phyloP scores from a whole-genome alignment of 352 stramenopile species.

The Phytophthora chlamydospora region DNA sequence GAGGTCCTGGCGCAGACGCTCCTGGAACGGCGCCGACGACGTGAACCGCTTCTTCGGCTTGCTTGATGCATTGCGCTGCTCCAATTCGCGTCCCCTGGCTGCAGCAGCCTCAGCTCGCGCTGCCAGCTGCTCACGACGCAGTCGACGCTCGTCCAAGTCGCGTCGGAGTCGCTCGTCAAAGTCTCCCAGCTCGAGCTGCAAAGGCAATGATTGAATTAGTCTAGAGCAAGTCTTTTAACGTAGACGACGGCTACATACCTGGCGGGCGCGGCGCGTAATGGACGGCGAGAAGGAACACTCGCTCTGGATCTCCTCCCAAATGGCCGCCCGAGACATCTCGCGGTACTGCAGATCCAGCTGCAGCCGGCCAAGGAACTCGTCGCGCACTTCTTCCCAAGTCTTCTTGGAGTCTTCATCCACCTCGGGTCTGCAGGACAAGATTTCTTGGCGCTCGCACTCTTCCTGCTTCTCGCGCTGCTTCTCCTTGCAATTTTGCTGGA shows the following conservation, averaged over 20 bases:
- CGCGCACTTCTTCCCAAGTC: slow-evolving; percentile 59
- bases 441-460: slow-evolving; percentile 18
- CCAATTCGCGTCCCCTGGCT: slow-evolving; percentile 14
- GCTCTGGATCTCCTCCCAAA: slow-evolving; percentile 56
- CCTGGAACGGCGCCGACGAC: slow-evolving; percentile 40
- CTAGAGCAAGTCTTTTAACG: background rate
- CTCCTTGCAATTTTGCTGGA: slow-evolving; percentile 28
- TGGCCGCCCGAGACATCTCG: slow-evolving; percentile 47
- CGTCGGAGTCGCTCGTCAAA: slow-evolving; percentile 68
- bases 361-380: slow-evolving; percentile 70
- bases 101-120: slow-evolving; percentile 21
- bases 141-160: slow-evolving; percentile 53
- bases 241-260: slow-evolving; percentile 16
- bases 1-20: slow-evolving; percentile 54
- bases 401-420: slow-evolving; percentile 20
- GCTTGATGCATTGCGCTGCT: slow-evolving; percentile 5
- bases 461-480: slow-evolving; percentile 24
- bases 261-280: slow-evolving; percentile 53
- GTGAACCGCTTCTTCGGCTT: slow-evolving; percentile 18
- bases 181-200: slow-evolving; percentile 46
- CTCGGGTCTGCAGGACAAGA: slow-evolving; percentile 12
- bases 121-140: slow-evolving; percentile 43
- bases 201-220: background rate
- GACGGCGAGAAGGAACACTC: slow-evolving; percentile 63
- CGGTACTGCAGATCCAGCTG: slow-evolving; percentile 67